Evolutionary conservation across 2,329 filamentous ascomycete species (phyloP), one percentile per base, ranked within the genome.

Genomic region (Sclerotinia nivalis): DNA sequence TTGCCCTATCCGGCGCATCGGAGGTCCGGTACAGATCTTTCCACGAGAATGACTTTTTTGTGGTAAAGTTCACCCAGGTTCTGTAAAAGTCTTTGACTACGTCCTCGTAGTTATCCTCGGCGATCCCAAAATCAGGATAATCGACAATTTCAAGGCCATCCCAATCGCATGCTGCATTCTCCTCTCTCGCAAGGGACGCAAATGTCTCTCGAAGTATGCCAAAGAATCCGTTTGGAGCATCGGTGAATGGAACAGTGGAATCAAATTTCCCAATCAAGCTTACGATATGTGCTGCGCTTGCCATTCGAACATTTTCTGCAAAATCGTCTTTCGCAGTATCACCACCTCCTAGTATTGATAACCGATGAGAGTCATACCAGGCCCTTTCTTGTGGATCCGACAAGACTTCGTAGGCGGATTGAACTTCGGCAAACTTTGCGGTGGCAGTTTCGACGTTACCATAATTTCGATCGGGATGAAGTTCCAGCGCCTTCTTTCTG

Each of bases 341-440:
- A 13, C 74, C 76, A 58, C 80, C 82, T 45, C 83, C 83, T 72
- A 98, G 82, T 72, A 98, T 96, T 65, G 91, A 89, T 75, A 93
- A 90, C 71, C 93, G 90, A 78, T 99, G 96, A 3, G 93, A 93
- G 81, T 99, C 95, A 82, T 99, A 99, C 96, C 96, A 99, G 45
- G 94, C 91, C 75, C 96, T 89, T 80, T 99, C 96, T 79, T 99
- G 95, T 15, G 93, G 89, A 79, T 99, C 96, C 1, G 94, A 97
- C 1, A 99, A 87, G n/a, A 99, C 88, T 80, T 98, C 93, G 79
- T 99, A 97, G 60, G 96, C 96, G 49, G 93, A 87, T 80, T 97
- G 95, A 40, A 98, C 86, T 78, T 97, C 93, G 64, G 96, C 93
- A 79, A 99, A 99, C 66, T 90, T 88, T 74, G 85, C 87, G 1